Percentiles rank a stretch among this genome's conserved stretches.
phyloP scores from a whole-genome alignment of 495 filamentous ascomycete genomes.

The Aspergillus steynii region DNA sequence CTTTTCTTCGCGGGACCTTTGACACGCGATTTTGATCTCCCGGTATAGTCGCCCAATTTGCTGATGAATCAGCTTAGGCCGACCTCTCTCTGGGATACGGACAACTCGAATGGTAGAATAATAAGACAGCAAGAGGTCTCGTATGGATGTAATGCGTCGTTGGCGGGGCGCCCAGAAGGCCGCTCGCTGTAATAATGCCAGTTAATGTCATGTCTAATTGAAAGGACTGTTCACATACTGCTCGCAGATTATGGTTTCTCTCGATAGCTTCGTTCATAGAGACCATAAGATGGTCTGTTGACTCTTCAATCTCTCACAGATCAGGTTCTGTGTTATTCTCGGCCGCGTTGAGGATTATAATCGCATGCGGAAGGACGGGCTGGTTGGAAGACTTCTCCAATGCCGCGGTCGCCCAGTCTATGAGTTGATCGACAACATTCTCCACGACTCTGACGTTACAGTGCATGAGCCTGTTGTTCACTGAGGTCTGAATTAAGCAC shows the following conservation, averaged over 20 bases:
- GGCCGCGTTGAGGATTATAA: background rate
- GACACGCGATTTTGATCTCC: constrained; percentile 1
- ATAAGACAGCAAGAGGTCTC: background rate
- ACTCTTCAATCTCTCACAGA: constrained; percentile 1
- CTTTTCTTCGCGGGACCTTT: background rate
- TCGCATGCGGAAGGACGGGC: constrained; percentile 4
- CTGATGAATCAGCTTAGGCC: background rate
- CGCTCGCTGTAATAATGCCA: background rate
- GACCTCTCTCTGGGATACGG: background rate
- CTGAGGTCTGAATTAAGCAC: constrained; percentile 12
- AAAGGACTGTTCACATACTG: background rate
- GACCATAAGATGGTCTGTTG: constrained; percentile 11
- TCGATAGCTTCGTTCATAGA: background rate
- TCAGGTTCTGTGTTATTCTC: constrained; percentile 2
- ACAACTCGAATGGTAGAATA: constrained; percentile 2
- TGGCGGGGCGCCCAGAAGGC: constrained; percentile 4
- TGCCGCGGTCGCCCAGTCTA: background rate
- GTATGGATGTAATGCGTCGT: background rate
- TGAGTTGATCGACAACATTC: constrained; percentile 8
- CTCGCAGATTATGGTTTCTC: constrained; percentile 4
- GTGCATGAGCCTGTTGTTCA: background rate
- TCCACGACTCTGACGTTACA: background rate
- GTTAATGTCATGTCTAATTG: background rate
- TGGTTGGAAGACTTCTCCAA: constrained; percentile 6
- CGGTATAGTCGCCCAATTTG: constrained; percentile 1